A percentile compares a stretch with the other conserved stretches of the same genome.
Conservation (phyloP, 352 stramenopile species). For the Globisporangium irregulare region DNA sequence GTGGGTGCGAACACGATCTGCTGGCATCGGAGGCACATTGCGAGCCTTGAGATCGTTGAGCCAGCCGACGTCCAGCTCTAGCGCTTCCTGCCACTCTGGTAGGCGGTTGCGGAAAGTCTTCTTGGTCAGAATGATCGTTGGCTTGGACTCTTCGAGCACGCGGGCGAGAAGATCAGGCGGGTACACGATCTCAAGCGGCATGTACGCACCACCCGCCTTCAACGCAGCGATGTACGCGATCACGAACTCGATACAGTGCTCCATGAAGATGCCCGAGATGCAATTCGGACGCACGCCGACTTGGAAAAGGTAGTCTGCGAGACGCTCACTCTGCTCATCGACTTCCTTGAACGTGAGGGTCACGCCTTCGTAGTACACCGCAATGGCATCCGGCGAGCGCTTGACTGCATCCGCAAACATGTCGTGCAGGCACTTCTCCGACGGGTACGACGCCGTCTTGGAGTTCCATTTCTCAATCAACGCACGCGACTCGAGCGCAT, state of each 20-base stretch:
- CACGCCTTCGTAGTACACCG: constrained; percentile 68
- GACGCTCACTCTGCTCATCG: constrained; percentile 59
- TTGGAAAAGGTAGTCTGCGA: constrained; percentile 66
- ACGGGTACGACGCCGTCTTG: constrained; percentile 52
- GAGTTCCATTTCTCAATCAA: constrained; percentile 52
- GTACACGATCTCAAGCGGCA: constrained; percentile 89
- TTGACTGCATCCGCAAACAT: constrained; percentile 72
- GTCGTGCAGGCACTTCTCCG: constrained; percentile 76
- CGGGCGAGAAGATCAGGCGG: constrained; percentile 86
- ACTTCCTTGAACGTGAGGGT: constrained; percentile 69
- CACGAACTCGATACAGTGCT: constrained; percentile 90
- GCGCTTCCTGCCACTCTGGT: constrained; percentile 59
- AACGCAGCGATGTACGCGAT: constrained; percentile 89
- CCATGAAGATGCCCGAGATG: constrained; percentile 88
- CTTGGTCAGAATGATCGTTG: constrained; percentile 87
- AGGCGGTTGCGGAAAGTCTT: constrained; percentile 59
- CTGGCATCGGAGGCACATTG: constrained; percentile 45
- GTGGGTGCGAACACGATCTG: constrained; percentile 52
- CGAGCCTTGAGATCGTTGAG: constrained; percentile 24
- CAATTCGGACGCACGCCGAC: constrained; percentile 61
- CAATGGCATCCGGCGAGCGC: constrained; percentile 57
- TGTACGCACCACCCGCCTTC: constrained; percentile 90
- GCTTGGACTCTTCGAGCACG: constrained; percentile 87
- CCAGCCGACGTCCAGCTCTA: constrained; percentile 70
- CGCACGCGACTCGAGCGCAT: constrained; percentile 41